A percentile compares a stretch with the other conserved stretches of the same genome.
Evolutionary conservation across 495 filamentous ascomycete genomes (phyloP).

Genomic region (Penicillium subrubescens): DNA sequence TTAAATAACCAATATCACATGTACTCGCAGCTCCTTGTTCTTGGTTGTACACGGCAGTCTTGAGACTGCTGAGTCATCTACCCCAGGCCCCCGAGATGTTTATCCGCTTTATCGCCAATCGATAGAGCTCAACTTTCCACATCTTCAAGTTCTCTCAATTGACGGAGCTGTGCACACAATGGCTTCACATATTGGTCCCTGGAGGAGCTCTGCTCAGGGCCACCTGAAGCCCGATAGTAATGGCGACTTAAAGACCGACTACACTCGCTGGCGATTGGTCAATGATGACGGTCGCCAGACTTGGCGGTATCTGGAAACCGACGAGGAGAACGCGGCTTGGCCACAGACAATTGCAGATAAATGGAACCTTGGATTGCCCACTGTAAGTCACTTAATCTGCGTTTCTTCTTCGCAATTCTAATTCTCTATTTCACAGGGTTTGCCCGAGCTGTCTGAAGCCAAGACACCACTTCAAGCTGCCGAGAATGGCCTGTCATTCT

Average conservation of each 20-base stretch:
- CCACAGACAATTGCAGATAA: slow-evolving; percentile 84
- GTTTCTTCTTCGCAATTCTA: slow-evolving; percentile 1
- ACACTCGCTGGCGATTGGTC: slow-evolving; percentile 77
- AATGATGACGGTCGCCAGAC: slow-evolving; percentile 85
- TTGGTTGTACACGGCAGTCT: slow-evolving; percentile 26
- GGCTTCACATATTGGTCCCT: slow-evolving; percentile 43
- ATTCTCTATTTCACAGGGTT: slow-evolving; percentile 51
- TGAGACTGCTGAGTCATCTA: slow-evolving; percentile 32
- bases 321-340: slow-evolving; percentile 75
- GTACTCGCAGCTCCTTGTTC: slow-evolving; percentile 10
- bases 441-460: slow-evolving; percentile 69
- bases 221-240: slow-evolving; percentile 41
- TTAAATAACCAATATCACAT: slow-evolving; percentile 5
- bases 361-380: slow-evolving; percentile 75
- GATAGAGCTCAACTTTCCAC: slow-evolving; percentile 6
- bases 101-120: slow-evolving; percentile 14
- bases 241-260: slow-evolving; percentile 65
- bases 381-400: slow-evolving; percentile 40
- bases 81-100: slow-evolving; percentile 18
- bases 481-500: slow-evolving; percentile 84
- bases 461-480: slow-evolving; percentile 75
- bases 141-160: slow-evolving; percentile 11
- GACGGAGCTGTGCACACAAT: slow-evolving; percentile 10
- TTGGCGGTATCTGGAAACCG: slow-evolving; percentile 87
- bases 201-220: slow-evolving; percentile 45